phyloP scores from a whole-genome alignment of 192 early-diverging fungal species.

The Nowakowskiella sp. region DNA sequence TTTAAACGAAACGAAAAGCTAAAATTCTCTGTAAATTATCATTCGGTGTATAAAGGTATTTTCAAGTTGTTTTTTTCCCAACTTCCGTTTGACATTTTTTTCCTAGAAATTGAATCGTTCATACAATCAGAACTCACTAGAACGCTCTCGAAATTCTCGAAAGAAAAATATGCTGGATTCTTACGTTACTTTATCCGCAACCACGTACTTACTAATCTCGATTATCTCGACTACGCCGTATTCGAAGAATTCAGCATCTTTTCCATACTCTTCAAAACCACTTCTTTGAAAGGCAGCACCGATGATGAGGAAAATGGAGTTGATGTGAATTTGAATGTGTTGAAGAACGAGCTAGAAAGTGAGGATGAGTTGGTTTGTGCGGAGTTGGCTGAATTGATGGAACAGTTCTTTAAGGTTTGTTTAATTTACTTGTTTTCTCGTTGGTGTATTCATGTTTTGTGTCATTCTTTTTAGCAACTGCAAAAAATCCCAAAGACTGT shows the following conservation, averaged over 20 bases:
- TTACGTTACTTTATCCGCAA: constrained; percentile 12
- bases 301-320: constrained; percentile 40
- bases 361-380: constrained; percentile 39
- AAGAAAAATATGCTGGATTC: constrained; percentile 14
- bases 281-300: no score
- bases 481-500: no score
- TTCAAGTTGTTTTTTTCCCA: constrained; percentile 3
- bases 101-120: constrained; percentile 13
- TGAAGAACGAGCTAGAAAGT: constrained; percentile 43
- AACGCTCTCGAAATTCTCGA: background rate
- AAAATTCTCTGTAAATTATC: no score
- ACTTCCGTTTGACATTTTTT: background rate
- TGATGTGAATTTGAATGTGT: constrained; percentile 28
- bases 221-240: constrained; percentile 53
- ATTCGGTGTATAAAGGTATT: no score
- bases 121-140: constrained; percentile 5
- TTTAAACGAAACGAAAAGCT: no score
- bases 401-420: background rate
- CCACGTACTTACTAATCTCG: constrained; percentile 17
- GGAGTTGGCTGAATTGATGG: constrained; percentile 44
- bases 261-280: no score
- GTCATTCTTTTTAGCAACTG: no score
- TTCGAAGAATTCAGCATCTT: constrained; percentile 46
- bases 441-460: no score
- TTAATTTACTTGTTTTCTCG: background rate